Conservation (phyloP, 768 basidiomycete species). For the Termitomyces sp. region DNA sequence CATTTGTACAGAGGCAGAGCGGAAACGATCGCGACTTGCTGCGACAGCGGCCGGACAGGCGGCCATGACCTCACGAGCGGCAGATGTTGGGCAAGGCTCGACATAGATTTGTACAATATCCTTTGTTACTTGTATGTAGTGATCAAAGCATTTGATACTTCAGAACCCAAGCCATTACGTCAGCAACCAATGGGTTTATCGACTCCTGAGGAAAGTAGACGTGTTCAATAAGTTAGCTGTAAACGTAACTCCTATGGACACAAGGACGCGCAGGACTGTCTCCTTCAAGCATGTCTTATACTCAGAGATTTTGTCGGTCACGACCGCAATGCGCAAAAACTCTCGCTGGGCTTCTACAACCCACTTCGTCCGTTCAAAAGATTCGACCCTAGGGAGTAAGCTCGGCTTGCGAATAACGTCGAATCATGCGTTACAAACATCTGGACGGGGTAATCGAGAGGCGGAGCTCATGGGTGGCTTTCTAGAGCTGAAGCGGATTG, state of each 20-base stretch:
- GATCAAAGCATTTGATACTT: not conserved
- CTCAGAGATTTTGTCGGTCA: conserved; percentile 89
- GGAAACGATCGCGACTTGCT: conserved; percentile 86
- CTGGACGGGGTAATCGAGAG: conserved; percentile 59
- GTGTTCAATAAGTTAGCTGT: conserved; percentile 21
- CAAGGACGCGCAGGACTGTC: conserved; percentile 30
- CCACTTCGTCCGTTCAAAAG: conserved; percentile 57
- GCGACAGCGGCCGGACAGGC: conserved; percentile 91
- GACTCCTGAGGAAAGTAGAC: conserved; percentile 16
- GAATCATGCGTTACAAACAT: conserved; percentile 35
- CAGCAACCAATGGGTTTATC: conserved; percentile 13
- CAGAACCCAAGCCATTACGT: conserved; percentile 11
- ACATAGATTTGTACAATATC: conserved; percentile 14
- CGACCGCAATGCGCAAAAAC: conserved; percentile 95
- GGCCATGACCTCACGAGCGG: conserved; percentile 70
- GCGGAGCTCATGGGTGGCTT: conserved; percentile 89
- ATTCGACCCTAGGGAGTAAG: conserved; percentile 68
- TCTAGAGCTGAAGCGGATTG: conserved; percentile 72
- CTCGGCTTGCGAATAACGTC: conserved; percentile 67
- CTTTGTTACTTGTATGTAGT: too few species aligned
- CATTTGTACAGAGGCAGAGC: conserved; percentile 75
- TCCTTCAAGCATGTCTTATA: conserved; percentile 78
- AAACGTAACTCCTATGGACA: conserved; percentile 14
- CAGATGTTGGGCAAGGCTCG: conserved; percentile 29
- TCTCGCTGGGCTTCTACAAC: conserved; percentile 88